Percentiles rank a stretch among this genome's conserved stretches.
These are phyloP conservation scores for Psilocybe tampanensis DNA, from an alignment of 768 basidiomycete species.

Conservation along the genomic window DNA sequence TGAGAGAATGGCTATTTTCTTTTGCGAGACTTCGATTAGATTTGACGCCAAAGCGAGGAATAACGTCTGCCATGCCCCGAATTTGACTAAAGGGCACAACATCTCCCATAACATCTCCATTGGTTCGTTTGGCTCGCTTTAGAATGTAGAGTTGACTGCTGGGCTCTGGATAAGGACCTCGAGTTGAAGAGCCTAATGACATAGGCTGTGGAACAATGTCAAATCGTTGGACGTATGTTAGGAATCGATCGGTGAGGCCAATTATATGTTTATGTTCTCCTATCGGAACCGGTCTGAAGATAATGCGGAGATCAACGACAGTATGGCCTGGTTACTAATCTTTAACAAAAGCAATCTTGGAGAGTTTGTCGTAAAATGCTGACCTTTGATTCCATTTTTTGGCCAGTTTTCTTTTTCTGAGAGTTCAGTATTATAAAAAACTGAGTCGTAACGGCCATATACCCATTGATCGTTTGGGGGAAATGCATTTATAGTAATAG, in stretches of 20 bases:
- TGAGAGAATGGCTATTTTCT: constrained; percentile 23
- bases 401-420: constrained; percentile 23
- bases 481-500: too few species aligned
- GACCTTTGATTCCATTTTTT: constrained; percentile 21
- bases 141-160: too few species aligned
- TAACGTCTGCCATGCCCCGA: constrained; percentile 24
- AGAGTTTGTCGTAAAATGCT: neutral
- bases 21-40: constrained; percentile 25
- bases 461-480: constrained; percentile 27
- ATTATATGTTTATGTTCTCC: too few species aligned
- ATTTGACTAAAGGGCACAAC: constrained; percentile 25
- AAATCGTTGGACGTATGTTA: too few species aligned
- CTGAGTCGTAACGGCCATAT: constrained; percentile 21
- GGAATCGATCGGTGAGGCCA: too few species aligned
- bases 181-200: too few species aligned
- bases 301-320: constrained; percentile 10
- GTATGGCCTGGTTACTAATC: constrained; percentile 13
- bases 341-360: neutral
- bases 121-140: constrained; percentile 14
- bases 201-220: too few species aligned
- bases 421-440: constrained; percentile 15
- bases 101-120: constrained; percentile 32
- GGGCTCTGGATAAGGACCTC: too few species aligned
- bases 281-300: too few species aligned
- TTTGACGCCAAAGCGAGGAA: constrained; percentile 26